Percentiles rank a stretch among this genome's conserved stretches.
Conservation (phyloP, 768 basidiomycete genomes). For the Gymnopilus junonius region DNA sequence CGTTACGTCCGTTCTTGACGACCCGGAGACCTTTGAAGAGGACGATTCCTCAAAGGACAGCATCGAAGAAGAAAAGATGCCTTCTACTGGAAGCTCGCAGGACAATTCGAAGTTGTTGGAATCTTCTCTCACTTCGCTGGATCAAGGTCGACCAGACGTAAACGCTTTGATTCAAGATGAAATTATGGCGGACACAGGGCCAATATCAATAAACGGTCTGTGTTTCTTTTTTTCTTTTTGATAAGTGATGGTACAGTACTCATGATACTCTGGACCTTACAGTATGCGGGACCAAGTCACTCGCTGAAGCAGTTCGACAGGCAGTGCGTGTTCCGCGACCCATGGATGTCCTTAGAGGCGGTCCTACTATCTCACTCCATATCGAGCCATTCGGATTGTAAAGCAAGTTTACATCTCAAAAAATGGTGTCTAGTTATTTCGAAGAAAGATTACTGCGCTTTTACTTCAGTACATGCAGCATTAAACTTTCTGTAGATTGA, state of each 20-base stretch:
- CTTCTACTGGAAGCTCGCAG: background rate
- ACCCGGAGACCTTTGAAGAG: conserved; percentile 21
- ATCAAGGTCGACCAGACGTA: conserved; percentile 49
- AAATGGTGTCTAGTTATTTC: no score
- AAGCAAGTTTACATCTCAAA: background rate
- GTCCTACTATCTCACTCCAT: conserved; percentile 48
- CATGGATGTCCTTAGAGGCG: conserved; percentile 44
- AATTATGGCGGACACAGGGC: conserved; percentile 36
- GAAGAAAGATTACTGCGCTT: no score
- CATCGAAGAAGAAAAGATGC: conserved; percentile 15
- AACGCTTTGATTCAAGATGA: conserved; percentile 39
- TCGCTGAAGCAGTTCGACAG: conserved; percentile 42
- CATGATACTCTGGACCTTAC: background rate
- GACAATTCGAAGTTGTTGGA: conserved; percentile 6
- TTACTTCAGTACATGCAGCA: no score
- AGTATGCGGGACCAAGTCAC: conserved; percentile 55
- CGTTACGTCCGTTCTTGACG: conserved; percentile 34
- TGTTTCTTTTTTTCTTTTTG: background rate
- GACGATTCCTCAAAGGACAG: conserved; percentile 19
- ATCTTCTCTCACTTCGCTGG: background rate
- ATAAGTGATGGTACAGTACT: background rate
- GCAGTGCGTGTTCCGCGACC: conserved; percentile 43
- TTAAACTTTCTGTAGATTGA: no score
- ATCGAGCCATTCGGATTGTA: conserved; percentile 40
- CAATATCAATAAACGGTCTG: conserved; percentile 54